phyloP scores from a whole-genome alignment of 441 rosid species.

The Manihot esculenta region DNA sequence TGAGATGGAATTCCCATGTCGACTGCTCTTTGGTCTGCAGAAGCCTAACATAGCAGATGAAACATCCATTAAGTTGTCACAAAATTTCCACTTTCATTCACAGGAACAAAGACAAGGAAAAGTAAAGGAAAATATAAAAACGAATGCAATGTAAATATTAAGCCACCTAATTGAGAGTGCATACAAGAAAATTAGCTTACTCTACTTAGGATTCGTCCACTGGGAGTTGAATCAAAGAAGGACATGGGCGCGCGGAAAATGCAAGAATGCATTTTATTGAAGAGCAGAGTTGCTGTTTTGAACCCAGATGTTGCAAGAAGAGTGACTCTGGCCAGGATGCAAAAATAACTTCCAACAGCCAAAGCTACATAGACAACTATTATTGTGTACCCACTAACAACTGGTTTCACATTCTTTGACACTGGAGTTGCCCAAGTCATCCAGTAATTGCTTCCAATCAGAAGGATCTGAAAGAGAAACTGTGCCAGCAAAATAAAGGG shows the following conservation, averaged over 20 bases:
- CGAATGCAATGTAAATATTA: neutral
- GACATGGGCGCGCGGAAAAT: slow-evolving; percentile 10
- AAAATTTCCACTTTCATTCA: neutral
- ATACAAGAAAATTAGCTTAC: slow-evolving; percentile 32
- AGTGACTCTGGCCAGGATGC: slow-evolving; percentile 51
- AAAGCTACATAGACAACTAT: slow-evolving; percentile 57
- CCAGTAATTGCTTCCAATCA: slow-evolving; percentile 91
- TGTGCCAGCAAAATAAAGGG: slow-evolving; percentile 71
- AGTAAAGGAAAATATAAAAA: too few species aligned
- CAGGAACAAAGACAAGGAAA: neutral
- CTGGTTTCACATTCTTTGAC: slow-evolving; percentile 55
- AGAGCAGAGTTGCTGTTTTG: slow-evolving; percentile 30
- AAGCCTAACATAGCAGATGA: neutral
- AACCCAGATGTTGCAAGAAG: slow-evolving; percentile 60
- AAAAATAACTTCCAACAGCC: slow-evolving; percentile 58
- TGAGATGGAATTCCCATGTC: slow-evolving; percentile 58
- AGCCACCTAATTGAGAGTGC: too few species aligned
- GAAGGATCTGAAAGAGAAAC: slow-evolving; percentile 60
- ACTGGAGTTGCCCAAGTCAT: slow-evolving; percentile 90
- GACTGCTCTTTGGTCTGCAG: slow-evolving; percentile 61
- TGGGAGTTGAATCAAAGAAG: slow-evolving; percentile 59
- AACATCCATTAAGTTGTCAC: neutral
- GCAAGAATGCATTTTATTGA: slow-evolving; percentile 3
- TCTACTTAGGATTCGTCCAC: slow-evolving; percentile 76
- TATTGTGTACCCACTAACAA: slow-evolving; percentile 39